Evolutionary conservation across 2,329 filamentous ascomycete genomes (phyloP), one percentile per base, ranked within the genome.

Genomic region (Penicillium sp.): DNA sequence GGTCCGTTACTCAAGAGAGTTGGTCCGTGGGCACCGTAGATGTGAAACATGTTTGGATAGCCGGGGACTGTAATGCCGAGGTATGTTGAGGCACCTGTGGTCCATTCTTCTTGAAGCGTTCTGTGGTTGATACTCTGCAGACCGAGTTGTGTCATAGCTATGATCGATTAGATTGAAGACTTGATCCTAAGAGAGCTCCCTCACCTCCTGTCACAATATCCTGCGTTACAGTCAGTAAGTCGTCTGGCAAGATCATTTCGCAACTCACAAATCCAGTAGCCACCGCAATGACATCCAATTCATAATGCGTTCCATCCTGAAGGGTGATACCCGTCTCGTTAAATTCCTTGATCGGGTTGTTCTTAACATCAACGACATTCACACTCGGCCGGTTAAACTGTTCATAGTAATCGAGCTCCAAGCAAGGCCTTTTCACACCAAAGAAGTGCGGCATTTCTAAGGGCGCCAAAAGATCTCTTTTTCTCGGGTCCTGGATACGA

Each of bases 1-100:
- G 84, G 83, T 0, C 82, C 83, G 58, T 85, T 86, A 61, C 74
- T 67, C 5, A 85, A 69, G 0, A 81, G 74, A 0, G 81, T 84
- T 0, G 82, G 82, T 0, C 73, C 79, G n/a, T 85, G 82, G 0
- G 76, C 71, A 0, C 82, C 82, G 61, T 84, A 85, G 45, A 79
- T 63, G 51, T 76, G 76, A 67, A 81, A 79, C 66, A 80, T 70
- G 47, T 81, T 81, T 0, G 77, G 76, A 56, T 76, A 79, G 3
- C 70, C 70, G 10, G 68, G 58, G 15, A 75, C 69, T 0, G 72
- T 70, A 12, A 75, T 69, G 1, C 78, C 79, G 1, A 80, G 65
- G 47, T 73, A 74, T 0, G 76, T 75, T 31, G 63, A 63, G 2
- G 71, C 70, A 0, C 72, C 72, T 0, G 67, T 49, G 21, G 61